Conservation (phyloP, 495 filamentous ascomycete species). For the Penicillium goetzii region DNA sequence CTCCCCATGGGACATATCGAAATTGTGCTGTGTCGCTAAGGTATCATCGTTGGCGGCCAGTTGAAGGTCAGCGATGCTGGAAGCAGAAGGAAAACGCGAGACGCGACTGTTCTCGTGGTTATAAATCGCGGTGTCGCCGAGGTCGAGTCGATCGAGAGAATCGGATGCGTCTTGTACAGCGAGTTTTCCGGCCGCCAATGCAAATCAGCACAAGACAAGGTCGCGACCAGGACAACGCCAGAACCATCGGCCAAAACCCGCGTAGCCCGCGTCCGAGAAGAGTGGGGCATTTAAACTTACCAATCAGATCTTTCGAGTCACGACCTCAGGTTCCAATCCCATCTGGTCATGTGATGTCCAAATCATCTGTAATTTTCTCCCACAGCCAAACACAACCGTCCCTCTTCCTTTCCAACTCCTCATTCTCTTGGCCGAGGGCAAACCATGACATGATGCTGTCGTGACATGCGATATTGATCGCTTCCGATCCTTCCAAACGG, state of each 20-base stretch:
- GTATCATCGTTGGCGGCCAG: not conserved
- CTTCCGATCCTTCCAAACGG: not conserved
- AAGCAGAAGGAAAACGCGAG: not conserved
- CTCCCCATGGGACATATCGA: not conserved
- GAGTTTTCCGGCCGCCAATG: not conserved
- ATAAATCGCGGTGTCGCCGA: not conserved
- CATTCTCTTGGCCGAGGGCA: not conserved
- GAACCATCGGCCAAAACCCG: conserved; percentile 1
- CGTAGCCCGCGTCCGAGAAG: not conserved
- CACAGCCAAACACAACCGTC: not conserved
- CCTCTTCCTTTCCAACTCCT: not conserved
- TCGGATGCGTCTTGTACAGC: not conserved
- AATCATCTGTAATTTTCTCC: conserved; percentile 1
- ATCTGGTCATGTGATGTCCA: not conserved
- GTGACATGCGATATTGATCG: not conserved
- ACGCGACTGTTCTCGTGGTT: not conserved
- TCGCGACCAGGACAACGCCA: not conserved
- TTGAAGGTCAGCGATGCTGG: not conserved
- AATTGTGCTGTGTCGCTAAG: not conserved
- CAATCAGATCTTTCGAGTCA: not conserved
- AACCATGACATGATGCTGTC: not conserved
- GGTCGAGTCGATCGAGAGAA: not conserved
- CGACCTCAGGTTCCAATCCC: not conserved
- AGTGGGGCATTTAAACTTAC: not conserved
- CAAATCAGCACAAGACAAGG: not conserved